These are phyloP conservation scores for Amaranthus hypochondriacus DNA, from an alignment of 148 eudicot genomes.

Conservation along the genomic window DNA sequence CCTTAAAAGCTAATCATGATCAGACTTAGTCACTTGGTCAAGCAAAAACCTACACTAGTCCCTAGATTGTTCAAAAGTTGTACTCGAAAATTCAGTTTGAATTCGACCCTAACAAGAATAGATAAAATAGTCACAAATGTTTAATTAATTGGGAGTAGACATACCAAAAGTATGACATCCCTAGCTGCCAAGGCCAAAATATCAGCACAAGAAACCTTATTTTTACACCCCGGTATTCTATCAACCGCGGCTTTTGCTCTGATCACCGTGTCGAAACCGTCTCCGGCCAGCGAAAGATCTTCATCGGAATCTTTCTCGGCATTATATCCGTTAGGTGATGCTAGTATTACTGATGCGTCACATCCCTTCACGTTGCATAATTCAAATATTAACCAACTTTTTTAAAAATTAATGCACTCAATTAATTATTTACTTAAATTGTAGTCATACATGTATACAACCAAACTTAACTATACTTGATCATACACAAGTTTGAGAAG, in stretches of 20 bases:
- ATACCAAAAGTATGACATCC: slow-evolving; percentile 63
- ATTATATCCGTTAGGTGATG: slow-evolving; percentile 31
- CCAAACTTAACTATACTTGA: no score
- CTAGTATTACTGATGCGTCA: slow-evolving; percentile 44
- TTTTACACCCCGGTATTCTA: slow-evolving; percentile 40
- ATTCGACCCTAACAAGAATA: no score
- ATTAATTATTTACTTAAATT: neutral
- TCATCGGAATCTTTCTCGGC: slow-evolving; percentile 71
- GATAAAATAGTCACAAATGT: neutral
- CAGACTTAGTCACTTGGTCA: no score
- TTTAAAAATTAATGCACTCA: no score
- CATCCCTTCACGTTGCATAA: slow-evolving; percentile 24
- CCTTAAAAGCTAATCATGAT: no score
- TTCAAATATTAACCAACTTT: neutral
- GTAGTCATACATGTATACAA: neutral
- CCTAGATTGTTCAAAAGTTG: no score
- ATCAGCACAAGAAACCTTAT: slow-evolving; percentile 83
- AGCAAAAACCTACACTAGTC: no score
- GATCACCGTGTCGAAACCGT: slow-evolving; percentile 72
- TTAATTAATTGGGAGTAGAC: neutral
- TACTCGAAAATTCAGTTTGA: no score
- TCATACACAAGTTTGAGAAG: no score
- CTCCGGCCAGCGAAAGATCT: slow-evolving; percentile 70
- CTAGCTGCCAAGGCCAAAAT: slow-evolving; percentile 78
- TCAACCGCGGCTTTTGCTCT: slow-evolving; percentile 76